Evolutionary conservation across 2,329 filamentous ascomycete genomes (phyloP).

Genomic region (Volutella citrinella): DNA sequence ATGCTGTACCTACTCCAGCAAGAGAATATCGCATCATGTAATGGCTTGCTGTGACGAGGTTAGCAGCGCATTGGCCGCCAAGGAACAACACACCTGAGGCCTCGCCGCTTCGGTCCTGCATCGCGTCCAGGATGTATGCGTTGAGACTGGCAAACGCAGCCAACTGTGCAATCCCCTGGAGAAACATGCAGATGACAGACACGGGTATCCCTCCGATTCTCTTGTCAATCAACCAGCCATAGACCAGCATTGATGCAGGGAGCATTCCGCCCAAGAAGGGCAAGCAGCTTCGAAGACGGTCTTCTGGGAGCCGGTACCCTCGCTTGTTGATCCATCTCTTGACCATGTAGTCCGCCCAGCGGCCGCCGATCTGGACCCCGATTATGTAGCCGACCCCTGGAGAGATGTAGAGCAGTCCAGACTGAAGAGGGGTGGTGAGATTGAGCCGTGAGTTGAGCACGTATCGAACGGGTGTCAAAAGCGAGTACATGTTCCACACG

Average conservation of each 20-base stretch:
- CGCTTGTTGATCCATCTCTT: conserved; percentile 56
- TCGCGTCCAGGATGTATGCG: conserved; percentile 47
- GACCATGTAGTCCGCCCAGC: conserved; percentile 66
- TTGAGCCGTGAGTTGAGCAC: conserved; percentile 69
- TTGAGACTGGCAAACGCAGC: conserved; percentile 69
- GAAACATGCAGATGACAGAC: conserved; percentile 65
- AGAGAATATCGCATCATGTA: too few relatives aligned
- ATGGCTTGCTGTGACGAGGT: too few relatives aligned
- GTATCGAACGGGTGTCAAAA: conserved; percentile 67
- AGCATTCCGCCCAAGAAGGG: conserved; percentile 59
- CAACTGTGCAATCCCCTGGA: conserved; percentile 66
- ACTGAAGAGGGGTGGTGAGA: conserved; percentile 60
- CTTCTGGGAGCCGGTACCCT: conserved; percentile 63
- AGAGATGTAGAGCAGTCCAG: conserved; percentile 67
- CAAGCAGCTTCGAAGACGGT: conserved; percentile 61
- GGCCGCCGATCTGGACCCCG: conserved; percentile 65
- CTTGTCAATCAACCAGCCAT: conserved; percentile 54
- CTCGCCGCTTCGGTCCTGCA: too few relatives aligned
- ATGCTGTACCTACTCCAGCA: too few relatives aligned
- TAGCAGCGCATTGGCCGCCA: too few relatives aligned
- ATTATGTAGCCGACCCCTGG: conserved; percentile 65
- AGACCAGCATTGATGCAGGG: conserved; percentile 64
- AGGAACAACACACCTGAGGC: too few relatives aligned
- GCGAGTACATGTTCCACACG: conserved; percentile 70
- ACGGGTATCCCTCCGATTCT: conserved; percentile 42